phyloP scores from a whole-genome alignment of 352 stramenopile genomes.

The Phytopythium helicoides region DNA sequence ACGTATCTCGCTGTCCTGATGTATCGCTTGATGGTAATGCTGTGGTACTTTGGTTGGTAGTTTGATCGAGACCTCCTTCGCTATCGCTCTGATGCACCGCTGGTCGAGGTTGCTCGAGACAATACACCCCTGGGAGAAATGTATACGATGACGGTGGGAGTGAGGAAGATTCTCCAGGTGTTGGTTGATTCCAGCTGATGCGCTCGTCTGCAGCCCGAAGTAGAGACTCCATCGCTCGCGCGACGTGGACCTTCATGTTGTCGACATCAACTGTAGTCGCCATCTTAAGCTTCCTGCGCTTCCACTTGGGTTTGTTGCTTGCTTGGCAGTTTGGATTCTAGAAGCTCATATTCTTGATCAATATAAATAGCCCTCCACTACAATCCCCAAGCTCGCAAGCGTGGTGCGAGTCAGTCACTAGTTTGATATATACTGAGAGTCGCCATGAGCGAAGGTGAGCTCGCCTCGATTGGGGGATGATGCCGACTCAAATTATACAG shows the following conservation, averaged over 20 bases:
- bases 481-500: conserved; percentile 34
- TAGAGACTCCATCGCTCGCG: conserved; percentile 55
- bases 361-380: too few species aligned
- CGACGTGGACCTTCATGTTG: conserved; percentile 53
- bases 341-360: too few species aligned
- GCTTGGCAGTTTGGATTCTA: too few species aligned
- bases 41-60: background rate
- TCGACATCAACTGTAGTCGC: conserved; percentile 30
- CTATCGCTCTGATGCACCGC: background rate
- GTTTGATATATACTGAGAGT: too few species aligned
- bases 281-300: conserved; percentile 3
- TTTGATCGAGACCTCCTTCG: background rate
- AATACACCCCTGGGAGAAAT: conserved; percentile 67
- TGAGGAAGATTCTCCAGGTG: background rate
- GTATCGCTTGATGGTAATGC: conserved; percentile 11
- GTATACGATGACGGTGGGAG: conserved; percentile 24
- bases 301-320: background rate
- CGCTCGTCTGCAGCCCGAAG: conserved; percentile 53
- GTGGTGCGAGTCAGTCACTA: too few species aligned
- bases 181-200: conserved; percentile 50
- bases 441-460: conserved; percentile 3
- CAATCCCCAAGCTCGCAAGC: too few species aligned
- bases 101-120: background rate
- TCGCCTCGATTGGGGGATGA: conserved; percentile 13
- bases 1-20: conserved; percentile 30